Conservation (phyloP, 2,329 filamentous ascomycete genomes). For the Colletotrichum horii region DNA sequence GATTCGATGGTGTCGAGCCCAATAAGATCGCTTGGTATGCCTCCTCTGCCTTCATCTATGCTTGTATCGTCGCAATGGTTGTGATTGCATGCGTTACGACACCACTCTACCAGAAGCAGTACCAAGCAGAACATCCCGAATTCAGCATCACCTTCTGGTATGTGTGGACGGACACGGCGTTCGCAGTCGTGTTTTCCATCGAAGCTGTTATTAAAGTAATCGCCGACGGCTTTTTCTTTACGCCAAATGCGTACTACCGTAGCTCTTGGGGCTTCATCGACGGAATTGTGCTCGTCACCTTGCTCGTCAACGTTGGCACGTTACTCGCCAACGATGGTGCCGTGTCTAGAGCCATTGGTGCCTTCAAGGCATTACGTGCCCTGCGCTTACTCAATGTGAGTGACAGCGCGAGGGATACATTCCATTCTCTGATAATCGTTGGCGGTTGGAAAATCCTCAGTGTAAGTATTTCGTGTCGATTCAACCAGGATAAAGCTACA, state of each 20-base stretch:
- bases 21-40: constrained; percentile 90
- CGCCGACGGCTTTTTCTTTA: constrained; percentile 95
- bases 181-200: constrained; percentile 83
- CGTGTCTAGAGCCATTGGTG: constrained; percentile 88
- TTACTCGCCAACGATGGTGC: constrained; percentile 81
- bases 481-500: constrained; percentile 6
- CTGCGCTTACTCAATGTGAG: constrained; percentile 92
- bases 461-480: constrained; percentile 53
- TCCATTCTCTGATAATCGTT: constrained; percentile 93
- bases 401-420: constrained; percentile 93
- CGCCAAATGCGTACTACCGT: constrained; percentile 94
- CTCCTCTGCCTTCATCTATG: constrained; percentile 93
- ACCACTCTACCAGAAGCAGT: constrained; percentile 89
- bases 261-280: constrained; percentile 98
- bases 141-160: constrained; percentile 84
- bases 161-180: constrained; percentile 89
- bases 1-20: constrained; percentile 88
- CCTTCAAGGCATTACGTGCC: constrained; percentile 95
- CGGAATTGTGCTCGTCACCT: constrained; percentile 84
- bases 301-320: constrained; percentile 94
- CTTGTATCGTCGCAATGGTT: constrained; percentile 97
- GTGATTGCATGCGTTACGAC: constrained; percentile 92
- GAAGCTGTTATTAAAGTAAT: constrained; percentile 93
- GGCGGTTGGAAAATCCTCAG: constrained; percentile 94
- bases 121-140: constrained; percentile 66